Conservation (phyloP, 164 flowering plant genomes). For the Chimonanthus salicifolius region DNA sequence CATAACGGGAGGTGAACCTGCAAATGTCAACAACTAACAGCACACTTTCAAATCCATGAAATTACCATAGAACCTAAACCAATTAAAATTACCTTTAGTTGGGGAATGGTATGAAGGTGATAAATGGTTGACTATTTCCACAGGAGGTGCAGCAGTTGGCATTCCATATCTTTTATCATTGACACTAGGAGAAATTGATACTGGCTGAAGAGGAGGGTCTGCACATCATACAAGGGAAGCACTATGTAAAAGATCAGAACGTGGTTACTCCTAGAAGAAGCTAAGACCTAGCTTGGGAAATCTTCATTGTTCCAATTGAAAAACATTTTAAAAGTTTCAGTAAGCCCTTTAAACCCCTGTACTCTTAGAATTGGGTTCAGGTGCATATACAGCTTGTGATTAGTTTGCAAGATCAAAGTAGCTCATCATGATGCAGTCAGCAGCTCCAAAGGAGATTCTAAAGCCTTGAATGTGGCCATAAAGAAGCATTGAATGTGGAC, state of each 20-base stretch:
- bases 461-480: too few species aligned
- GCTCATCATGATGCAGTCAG: neutral
- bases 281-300: neutral
- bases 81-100: slow-evolving; percentile 21
- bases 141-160: slow-evolving; percentile 41
- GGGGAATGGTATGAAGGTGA: slow-evolving; percentile 29
- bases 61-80: neutral
- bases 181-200: slow-evolving; percentile 25
- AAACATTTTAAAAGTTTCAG: neutral
- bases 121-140: slow-evolving; percentile 4
- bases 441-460: too few species aligned
- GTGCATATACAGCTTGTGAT: neutral
- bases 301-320: neutral
- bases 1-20: slow-evolving; percentile 25
- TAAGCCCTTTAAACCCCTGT: neutral
- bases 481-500: too few species aligned
- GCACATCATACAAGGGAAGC: slow-evolving; percentile 6
- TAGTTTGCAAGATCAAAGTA: neutral
- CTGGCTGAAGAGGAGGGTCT: slow-evolving; percentile 31
- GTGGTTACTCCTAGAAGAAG: neutral
- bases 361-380: neutral
- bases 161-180: slow-evolving; percentile 13
- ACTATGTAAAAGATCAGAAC: neutral
- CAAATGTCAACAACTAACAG: neutral
- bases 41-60: neutral